Evolutionary conservation across 2,329 filamentous ascomycete genomes (phyloP), one percentile per base, ranked within the genome.

Genomic region (Aspergillus brunneoviolaceus): DNA sequence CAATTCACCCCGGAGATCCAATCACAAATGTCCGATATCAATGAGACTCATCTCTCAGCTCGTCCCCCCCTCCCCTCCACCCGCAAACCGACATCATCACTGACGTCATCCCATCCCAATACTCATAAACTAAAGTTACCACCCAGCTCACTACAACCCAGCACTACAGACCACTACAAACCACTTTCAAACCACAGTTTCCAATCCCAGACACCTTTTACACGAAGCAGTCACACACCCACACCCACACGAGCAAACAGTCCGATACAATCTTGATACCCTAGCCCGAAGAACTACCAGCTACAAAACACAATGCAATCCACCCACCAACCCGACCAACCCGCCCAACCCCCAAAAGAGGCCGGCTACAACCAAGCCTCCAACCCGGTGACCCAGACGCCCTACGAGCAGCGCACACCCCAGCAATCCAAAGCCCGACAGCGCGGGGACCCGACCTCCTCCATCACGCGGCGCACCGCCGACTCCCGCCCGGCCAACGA

Each of bases 341-440:
- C 67, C 14, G 53, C 67, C 23, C 73, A 76, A 63, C 74, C 74
- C 4, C 70, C 73, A 21, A 74, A 75, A 63, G 57, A 76, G 70
- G 66, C 71, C 3, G 63, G 69, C 49, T 76, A 76, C 63, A 62
- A 63, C 35, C 72, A 75, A 62, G 27, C 69, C 54, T 60, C 61
- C 11, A 76, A 76, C 54, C 74, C 74, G n/a, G 61, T 76, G 6
- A 67, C 70, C 4, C 72, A 73, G 12, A 69, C 59, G 7, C 69
- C 72, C 45, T 59, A 59, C 19, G 70, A 72, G 45, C 71, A 73
- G 48, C 67, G 66, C 14, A 23, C 58, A 0, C 51, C 55, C 7
- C 48, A 55, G 5, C 58, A 61, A 0, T 5, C 6, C 39, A 1
- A 19, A 3, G 42, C 49, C 5, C 63, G 63, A 14, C 65, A 68